These are phyloP conservation scores for Paecilomyces sp. DNA, from an alignment of 2,329 filamentous ascomycete genomes.

Conservation along the genomic window DNA sequence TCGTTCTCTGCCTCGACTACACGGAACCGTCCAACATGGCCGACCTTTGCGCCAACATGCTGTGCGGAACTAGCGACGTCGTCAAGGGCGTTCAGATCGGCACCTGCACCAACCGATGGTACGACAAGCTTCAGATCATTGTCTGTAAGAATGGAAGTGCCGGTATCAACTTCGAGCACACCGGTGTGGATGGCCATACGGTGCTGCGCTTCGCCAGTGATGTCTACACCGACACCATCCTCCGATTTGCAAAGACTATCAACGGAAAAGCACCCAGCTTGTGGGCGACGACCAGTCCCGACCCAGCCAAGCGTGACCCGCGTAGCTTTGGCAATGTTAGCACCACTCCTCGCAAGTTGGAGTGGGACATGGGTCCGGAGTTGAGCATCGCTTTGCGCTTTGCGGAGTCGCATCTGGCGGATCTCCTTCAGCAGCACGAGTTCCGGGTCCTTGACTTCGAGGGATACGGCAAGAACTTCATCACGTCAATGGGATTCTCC, in stretches of 20 bases:
- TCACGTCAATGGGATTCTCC: slow-evolving; percentile 93
- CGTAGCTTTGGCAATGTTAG: slow-evolving; percentile 87
- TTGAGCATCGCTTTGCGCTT: slow-evolving; percentile 87
- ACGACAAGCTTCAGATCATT: slow-evolving; percentile 98
- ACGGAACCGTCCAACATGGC: slow-evolving; percentile 74
- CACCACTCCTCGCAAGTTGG: slow-evolving; percentile 89
- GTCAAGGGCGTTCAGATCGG: slow-evolving; percentile 92
- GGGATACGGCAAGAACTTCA: slow-evolving; percentile 93
- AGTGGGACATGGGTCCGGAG: slow-evolving; percentile 96
- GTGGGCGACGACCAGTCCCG: slow-evolving; percentile 85
- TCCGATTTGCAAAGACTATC: slow-evolving; percentile 90
- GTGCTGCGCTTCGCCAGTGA: slow-evolving; percentile 94
- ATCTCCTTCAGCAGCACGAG: slow-evolving; percentile 94
- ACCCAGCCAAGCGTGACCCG: slow-evolving; percentile 86
- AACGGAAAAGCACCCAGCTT: slow-evolving; percentile 87
- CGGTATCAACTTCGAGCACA: slow-evolving; percentile 99
- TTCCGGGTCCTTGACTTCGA: slow-evolving; percentile 86
- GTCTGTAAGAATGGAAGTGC: slow-evolving; percentile 98
- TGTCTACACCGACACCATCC: slow-evolving; percentile 93
- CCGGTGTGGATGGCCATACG: slow-evolving; percentile 93
- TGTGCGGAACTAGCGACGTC: slow-evolving; percentile 88
- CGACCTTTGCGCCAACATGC: slow-evolving; percentile 95
- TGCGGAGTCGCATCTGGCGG: slow-evolving; percentile 86
- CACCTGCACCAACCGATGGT: slow-evolving; percentile 97
- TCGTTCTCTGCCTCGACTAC: slow-evolving; percentile 87